A percentile compares a stretch with the other conserved stretches of the same genome.
Evolutionary conservation across 176 grass and related monocot species (phyloP).

Genomic region (Metroxylon sagu): DNA sequence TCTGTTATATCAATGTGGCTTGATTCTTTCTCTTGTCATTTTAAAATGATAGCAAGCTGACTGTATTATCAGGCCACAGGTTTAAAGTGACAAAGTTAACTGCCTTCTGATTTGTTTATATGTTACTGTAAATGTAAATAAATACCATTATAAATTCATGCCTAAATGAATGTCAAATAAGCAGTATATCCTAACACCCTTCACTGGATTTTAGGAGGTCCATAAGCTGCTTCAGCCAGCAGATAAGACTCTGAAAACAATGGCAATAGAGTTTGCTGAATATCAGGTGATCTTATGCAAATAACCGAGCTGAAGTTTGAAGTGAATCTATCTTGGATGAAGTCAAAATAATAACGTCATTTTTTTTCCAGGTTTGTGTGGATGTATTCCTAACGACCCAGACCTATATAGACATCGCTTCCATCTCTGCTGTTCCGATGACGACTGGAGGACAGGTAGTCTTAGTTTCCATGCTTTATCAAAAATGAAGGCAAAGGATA

Average conservation of each 20-base stretch:
- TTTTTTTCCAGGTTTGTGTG: conserved; percentile 58
- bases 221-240: conserved; percentile 73
- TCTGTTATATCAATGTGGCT: no score
- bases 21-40: no score
- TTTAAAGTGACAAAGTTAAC: no score
- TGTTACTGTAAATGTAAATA: no score
- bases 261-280: conserved; percentile 86
- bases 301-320: background rate
- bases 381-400: conserved; percentile 79
- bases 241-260: conserved; percentile 70
- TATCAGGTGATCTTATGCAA: conserved; percentile 45
- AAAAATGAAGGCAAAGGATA: background rate
- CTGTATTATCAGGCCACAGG: no score
- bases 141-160: no score
- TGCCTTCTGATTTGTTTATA: no score
- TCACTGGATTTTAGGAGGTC: conserved; percentile 40
- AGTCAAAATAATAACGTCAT: no score
- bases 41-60: no score
- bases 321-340: no score
- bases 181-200: conserved; percentile 6
- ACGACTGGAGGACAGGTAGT: conserved; percentile 79
- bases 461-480: conserved; percentile 1
- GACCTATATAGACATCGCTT: conserved; percentile 71
- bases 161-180: background rate
- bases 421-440: conserved; percentile 58